phyloP scores from a whole-genome alignment of 2,329 filamentous ascomycete species.

The Verticillium dahliae region DNA sequence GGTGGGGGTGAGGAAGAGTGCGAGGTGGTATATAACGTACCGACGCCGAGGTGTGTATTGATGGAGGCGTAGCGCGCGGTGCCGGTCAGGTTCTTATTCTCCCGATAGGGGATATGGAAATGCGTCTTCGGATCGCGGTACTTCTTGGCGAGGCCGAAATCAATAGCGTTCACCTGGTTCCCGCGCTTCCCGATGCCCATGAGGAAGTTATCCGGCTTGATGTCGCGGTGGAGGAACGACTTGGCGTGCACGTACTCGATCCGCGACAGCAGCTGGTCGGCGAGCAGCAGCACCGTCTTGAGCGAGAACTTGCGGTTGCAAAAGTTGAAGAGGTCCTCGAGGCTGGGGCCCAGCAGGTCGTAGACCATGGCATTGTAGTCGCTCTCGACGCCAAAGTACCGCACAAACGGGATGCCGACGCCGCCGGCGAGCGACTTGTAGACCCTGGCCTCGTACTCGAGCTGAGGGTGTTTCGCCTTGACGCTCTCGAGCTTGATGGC shows the following conservation, averaged over 20 bases:
- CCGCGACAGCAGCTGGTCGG: conserved; percentile 96
- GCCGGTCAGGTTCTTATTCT: conserved; percentile 99
- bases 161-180: conserved; percentile 99
- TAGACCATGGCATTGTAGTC: conserved; percentile 99
- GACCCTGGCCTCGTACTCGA: conserved; percentile 97
- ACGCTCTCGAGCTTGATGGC: conserved; percentile 99
- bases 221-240: conserved; percentile 98
- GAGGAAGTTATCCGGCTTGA: conserved; percentile 99
- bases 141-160: conserved; percentile 99
- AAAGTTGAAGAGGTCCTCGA: conserved; percentile 99
- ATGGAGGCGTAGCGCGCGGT: conserved; percentile 98
- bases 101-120: conserved; percentile 98
- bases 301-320: conserved; percentile 99
- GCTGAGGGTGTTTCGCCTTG: conserved; percentile 98
- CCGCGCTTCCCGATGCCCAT: conserved; percentile 99
- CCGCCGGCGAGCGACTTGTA: conserved; percentile 87
- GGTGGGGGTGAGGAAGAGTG: no score
- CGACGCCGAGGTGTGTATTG: conserved; percentile 96
- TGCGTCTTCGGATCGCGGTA: conserved; percentile 99
- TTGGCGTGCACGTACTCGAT: conserved; percentile 99
- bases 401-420: conserved; percentile 96
- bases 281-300: conserved; percentile 93
- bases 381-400: conserved; percentile 99
- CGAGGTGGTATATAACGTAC: conserved; percentile 30
- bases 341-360: conserved; percentile 86